Evolutionary conservation across 768 basidiomycete genomes (phyloP).

Genomic region (Cystofilobasidium bisporidii): DNA sequence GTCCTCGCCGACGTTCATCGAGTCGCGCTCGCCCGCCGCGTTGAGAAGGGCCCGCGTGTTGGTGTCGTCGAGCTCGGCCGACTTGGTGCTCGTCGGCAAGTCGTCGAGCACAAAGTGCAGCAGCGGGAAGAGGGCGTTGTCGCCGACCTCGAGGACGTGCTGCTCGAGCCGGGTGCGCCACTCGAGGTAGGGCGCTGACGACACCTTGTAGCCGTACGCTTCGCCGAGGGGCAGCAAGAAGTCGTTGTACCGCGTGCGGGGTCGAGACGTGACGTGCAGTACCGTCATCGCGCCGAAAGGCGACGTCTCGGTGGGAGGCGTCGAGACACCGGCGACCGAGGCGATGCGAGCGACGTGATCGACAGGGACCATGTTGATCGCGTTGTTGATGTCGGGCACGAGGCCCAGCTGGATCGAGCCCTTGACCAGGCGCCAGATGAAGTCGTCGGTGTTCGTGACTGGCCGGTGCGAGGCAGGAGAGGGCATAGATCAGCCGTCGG

Average conservation of each 20-base stretch:
- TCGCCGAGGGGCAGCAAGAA: slow-evolving; percentile 58
- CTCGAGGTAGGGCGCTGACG: slow-evolving; percentile 73
- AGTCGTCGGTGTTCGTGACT: slow-evolving; percentile 99
- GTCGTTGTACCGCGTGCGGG: slow-evolving; percentile 79
- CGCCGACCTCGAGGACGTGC: slow-evolving; percentile 86
- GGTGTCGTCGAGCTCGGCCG: slow-evolving; percentile 75
- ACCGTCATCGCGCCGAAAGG: slow-evolving; percentile 33
- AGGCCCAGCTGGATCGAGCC: slow-evolving; percentile 97
- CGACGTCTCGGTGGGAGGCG: slow-evolving; percentile 47
- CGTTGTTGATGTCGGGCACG: slow-evolving; percentile 95
- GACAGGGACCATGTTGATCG: slow-evolving; percentile 95
- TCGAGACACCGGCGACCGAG: slow-evolving; percentile 57
- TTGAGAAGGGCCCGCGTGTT: slow-evolving; percentile 63
- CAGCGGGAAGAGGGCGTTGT: slow-evolving; percentile 93
- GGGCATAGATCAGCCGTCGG: background rate
- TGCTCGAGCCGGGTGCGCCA: slow-evolving; percentile 90
- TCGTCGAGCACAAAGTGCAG: slow-evolving; percentile 97
- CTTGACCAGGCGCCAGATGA: slow-evolving; percentile 95
- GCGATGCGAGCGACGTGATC: slow-evolving; percentile 85
- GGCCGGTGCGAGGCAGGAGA: background rate
- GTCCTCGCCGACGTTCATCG: slow-evolving; percentile 59
- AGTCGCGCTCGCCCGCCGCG: slow-evolving; percentile 40
- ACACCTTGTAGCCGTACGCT: slow-evolving; percentile 68
- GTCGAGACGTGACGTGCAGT: slow-evolving; percentile 69
- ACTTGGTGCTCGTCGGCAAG: slow-evolving; percentile 89